Evolutionary conservation across 805 yeast species (phyloP), one percentile per base, ranked within the genome.

Genomic region (Lipomyces yamanashiensis): DNA sequence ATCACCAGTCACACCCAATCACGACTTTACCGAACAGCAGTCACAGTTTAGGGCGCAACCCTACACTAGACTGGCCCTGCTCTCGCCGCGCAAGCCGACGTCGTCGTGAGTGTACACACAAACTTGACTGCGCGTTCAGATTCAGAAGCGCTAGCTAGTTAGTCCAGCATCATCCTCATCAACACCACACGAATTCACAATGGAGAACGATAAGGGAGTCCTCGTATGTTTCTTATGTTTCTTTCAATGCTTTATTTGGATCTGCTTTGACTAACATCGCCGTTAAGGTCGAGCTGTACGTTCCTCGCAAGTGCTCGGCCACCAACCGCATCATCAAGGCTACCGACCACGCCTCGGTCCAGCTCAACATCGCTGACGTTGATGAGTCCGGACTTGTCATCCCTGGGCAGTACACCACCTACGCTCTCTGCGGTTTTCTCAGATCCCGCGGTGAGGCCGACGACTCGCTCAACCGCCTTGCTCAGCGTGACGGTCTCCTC

Each of bases 191-290:
- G 19, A 37, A 13, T 28, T 34, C 67, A 91, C 83, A 79, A 93
- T 93, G 99, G 98, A 93, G 89, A 93, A 95, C 99, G 98, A 95
- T 83, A 92, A 90, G 87, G 98, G 99, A 84, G 96, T 92, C 87
- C 88, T 92, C 85, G 98, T 91, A 90, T 83, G 97, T 90, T 75
- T n/a, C 6, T 15, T 33, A 8, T 23, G n/a, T 33, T 19, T 49
- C 23, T 33, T 33, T 10, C 15, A 21, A 23, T 36, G 15, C 4
- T 13, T 12, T 52, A n/a, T 13, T 19, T 15, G 40, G 36, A 12
- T 45, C 34, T 23, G 21, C n/a, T 9, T 36, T 21, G n/a, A 23
- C 37, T 37, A 8, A 21, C 43, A 23, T 34, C 19, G 23, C 19
- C 76, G 77, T 78, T 78, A 67, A 90, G 98, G 98, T 95, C 84